phyloP scores from a whole-genome alignment of 805 yeast genomes.

The Hanseniaspora jakobsenii region DNA sequence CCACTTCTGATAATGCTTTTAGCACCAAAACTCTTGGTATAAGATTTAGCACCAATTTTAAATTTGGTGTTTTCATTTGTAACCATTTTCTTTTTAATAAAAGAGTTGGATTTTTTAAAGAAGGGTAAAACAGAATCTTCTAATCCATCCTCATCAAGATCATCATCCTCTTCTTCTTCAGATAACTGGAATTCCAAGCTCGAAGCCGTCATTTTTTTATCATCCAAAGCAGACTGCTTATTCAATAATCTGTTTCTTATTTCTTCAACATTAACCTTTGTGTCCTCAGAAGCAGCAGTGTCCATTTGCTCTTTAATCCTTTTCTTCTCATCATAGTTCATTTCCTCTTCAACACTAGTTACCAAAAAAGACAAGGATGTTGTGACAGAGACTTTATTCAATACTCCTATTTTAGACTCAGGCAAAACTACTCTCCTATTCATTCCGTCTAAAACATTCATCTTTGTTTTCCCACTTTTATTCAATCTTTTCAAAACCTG shows the following conservation, averaged over 20 bases:
- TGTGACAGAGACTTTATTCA: conserved; percentile 4
- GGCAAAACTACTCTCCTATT: conserved; percentile 2
- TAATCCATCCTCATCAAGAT: conserved; percentile 13
- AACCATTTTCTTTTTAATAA: conserved; percentile 3
- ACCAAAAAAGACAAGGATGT: conserved; percentile 10
- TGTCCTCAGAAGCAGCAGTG: too few relatives aligned
- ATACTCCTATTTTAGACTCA: conserved; percentile 8
- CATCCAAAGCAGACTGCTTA: not conserved
- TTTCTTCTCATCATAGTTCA: not conserved
- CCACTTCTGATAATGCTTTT: too few relatives aligned
- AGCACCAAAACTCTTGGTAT: conserved; percentile 24
- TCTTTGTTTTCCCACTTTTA: conserved; percentile 11
- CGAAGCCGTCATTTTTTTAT: too few relatives aligned
- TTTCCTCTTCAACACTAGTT: not conserved
- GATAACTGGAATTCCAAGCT: too few relatives aligned
- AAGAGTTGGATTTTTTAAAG: conserved; percentile 5
- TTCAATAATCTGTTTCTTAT: not conserved
- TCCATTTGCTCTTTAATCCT: not conserved
- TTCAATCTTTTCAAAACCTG: conserved; percentile 1
- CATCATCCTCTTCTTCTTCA: not conserved
- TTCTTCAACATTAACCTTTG: not conserved
- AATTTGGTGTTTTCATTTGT: conserved; percentile 9
- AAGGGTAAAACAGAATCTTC: conserved; percentile 14
- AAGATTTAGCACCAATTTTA: conserved; percentile 11
- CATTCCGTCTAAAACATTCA: conserved; percentile 4